Conservation (phyloP, 495 filamentous ascomycete species). For the Xylaria grammica region DNA sequence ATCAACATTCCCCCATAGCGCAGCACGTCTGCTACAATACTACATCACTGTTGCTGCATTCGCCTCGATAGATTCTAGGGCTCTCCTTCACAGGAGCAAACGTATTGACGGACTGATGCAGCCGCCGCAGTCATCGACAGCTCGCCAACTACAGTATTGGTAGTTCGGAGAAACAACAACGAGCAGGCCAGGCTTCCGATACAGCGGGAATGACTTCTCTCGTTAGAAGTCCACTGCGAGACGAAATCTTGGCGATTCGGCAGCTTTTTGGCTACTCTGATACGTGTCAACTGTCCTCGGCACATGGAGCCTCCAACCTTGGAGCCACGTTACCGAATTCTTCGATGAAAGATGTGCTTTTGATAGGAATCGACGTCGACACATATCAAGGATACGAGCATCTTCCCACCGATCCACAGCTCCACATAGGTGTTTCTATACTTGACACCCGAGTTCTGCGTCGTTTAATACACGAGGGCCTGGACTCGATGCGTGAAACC, state of each 20-base stretch:
- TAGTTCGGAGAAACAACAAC: constrained; percentile 9
- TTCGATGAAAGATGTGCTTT: constrained; percentile 27
- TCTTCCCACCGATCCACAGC: constrained; percentile 22
- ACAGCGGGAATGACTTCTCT: constrained; percentile 12
- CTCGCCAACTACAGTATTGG: constrained; percentile 5
- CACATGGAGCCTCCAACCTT: constrained; percentile 12
- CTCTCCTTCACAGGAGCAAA: constrained; percentile 7
- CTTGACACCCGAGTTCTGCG: constrained; percentile 30
- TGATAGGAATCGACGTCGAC: constrained; percentile 31
- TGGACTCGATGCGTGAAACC: constrained; percentile 8
- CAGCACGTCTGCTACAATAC: constrained; percentile 6
- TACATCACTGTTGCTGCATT: neutral
- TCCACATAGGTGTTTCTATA: constrained; percentile 30
- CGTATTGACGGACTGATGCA: constrained; percentile 6
- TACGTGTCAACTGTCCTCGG: neutral
- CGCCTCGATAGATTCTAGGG: constrained; percentile 6
- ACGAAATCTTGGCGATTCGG: constrained; percentile 27
- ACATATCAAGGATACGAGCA: constrained; percentile 25
- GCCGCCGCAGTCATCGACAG: constrained; percentile 1
- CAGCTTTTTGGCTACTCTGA: constrained; percentile 28
- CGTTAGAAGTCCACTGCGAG: constrained; percentile 23
- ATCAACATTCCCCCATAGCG: neutral
- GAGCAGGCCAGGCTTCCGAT: constrained; percentile 12
- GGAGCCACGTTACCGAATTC: constrained; percentile 25
- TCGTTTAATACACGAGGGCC: neutral